Percentiles rank a stretch among this genome's conserved stretches.
These are phyloP conservation scores for Tetrahymena borealis DNA, from an alignment of 73 alveolate genomes.

Conservation along the genomic window DNA sequence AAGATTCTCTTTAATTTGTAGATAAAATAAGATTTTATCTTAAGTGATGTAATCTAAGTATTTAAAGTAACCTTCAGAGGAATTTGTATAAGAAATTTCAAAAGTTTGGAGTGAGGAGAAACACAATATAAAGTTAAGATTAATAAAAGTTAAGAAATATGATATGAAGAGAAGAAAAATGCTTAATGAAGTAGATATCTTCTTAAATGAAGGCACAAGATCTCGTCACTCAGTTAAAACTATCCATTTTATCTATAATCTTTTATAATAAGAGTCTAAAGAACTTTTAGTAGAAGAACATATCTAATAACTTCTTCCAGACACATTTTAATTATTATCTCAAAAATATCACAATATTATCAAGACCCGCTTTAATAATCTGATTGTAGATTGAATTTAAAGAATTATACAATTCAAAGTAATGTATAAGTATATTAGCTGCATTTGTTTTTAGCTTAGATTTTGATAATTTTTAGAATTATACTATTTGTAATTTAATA, in stretches of 20 bases:
- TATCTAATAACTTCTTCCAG: neutral
- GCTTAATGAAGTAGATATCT: neutral
- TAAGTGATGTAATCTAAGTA: neutral
- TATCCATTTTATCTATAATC: neutral
- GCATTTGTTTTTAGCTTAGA: too few species aligned
- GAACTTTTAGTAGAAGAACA: neutral
- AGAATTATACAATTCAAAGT: too few species aligned
- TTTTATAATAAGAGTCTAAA: neutral
- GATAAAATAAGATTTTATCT: neutral
- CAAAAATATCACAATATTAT: neutral
- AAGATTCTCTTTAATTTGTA: neutral
- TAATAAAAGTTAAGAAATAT: neutral
- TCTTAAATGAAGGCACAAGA: neutral
- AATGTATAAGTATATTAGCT: too few species aligned
- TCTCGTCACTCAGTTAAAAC: neutral
- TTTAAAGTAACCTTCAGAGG: neutral
- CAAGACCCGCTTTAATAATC: neutral
- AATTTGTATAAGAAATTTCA: neutral
- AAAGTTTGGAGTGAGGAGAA: neutral
- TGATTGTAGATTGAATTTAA: neutral
- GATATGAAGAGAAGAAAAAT: neutral
- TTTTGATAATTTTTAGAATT: too few species aligned
- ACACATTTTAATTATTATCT: neutral
- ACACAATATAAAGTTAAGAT: neutral
- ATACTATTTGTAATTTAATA: too few species aligned